Evolutionary conservation across 2,329 filamentous ascomycete species (phyloP).

Genomic region (Ceratocystis diversiconidia): DNA sequence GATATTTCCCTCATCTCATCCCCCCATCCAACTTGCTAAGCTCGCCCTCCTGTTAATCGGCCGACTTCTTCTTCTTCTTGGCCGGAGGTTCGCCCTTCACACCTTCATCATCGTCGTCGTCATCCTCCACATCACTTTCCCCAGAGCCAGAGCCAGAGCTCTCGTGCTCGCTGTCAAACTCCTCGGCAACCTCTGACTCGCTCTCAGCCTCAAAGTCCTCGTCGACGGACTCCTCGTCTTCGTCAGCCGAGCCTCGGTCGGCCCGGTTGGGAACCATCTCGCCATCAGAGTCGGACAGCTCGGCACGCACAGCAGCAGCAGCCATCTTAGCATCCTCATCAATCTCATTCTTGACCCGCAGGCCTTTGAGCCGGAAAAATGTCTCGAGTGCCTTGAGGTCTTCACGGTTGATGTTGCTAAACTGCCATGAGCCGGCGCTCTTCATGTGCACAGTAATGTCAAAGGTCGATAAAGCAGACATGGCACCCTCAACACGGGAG

Average conservation of each 20-base stretch:
- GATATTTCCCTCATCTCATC: conserved; percentile 13
- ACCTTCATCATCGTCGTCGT: conserved; percentile 32
- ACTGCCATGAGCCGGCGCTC: conserved; percentile 72
- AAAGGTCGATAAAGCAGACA: conserved; percentile 88
- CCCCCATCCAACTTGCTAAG: conserved; percentile 3
- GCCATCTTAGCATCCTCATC: conserved; percentile 76
- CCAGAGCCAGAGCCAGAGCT: conserved; percentile 57
- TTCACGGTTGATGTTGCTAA: conserved; percentile 98
- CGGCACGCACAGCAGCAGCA: conserved; percentile 68
- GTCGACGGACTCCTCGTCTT: conserved; percentile 88
- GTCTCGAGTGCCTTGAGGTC: conserved; percentile 92
- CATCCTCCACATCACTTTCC: conserved; percentile 34
- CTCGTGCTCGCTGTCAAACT: conserved; percentile 84
- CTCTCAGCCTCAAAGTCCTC: conserved; percentile 90
- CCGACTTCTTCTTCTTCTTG: conserved; percentile 39
- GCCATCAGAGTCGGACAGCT: conserved; percentile 71
- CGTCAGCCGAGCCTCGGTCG: conserved; percentile 86
- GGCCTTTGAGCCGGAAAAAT: conserved; percentile 91
- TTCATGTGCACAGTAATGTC: conserved; percentile 92
- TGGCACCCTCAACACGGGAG: conserved; percentile 84
- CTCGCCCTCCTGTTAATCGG: conserved; percentile 17
- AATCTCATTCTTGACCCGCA: conserved; percentile 98
- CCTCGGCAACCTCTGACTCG: conserved; percentile 90
- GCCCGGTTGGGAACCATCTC: conserved; percentile 41
- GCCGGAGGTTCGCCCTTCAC: conserved; percentile 32